Evolutionary conservation across 352 stramenopile genomes (phyloP).

Genomic region (Achlya hypogyna): DNA sequence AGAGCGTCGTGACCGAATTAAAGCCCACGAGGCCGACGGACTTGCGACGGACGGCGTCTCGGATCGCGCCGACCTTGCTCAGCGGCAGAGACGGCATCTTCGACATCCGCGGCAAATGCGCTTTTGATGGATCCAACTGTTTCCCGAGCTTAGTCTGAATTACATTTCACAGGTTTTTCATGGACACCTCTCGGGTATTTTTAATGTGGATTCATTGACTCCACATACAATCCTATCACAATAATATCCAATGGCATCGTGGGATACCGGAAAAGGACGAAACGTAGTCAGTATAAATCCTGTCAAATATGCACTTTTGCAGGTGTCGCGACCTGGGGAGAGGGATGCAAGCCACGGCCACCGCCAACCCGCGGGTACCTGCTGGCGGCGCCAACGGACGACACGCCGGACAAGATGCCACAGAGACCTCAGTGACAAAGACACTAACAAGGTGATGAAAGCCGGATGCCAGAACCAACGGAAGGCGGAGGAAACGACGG

Average conservation of each 20-base stretch:
- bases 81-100: background rate
- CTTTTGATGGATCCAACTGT: background rate
- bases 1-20: constrained; percentile 15
- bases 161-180: background rate
- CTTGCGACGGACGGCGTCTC: constrained; percentile 51
- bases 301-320: background rate
- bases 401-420: too few relatives aligned
- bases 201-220: background rate
- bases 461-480: too few relatives aligned
- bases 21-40: constrained; percentile 35
- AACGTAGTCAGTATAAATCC: background rate
- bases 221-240: background rate
- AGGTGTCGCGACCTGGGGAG: background rate
- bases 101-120: background rate
- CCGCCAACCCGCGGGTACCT: too few relatives aligned
- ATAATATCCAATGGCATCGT: background rate
- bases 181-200: background rate
- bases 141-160: background rate
- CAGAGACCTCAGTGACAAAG: too few relatives aligned
- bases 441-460: too few relatives aligned
- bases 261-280: background rate
- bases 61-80: constrained; percentile 38
- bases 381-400: too few relatives aligned
- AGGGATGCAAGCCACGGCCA: too few relatives aligned
- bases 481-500: too few relatives aligned